Evolutionary conservation across 2,329 filamentous ascomycete genomes (phyloP), one percentile per base, ranked within the genome.

Genomic region (Piedraia hortae): DNA sequence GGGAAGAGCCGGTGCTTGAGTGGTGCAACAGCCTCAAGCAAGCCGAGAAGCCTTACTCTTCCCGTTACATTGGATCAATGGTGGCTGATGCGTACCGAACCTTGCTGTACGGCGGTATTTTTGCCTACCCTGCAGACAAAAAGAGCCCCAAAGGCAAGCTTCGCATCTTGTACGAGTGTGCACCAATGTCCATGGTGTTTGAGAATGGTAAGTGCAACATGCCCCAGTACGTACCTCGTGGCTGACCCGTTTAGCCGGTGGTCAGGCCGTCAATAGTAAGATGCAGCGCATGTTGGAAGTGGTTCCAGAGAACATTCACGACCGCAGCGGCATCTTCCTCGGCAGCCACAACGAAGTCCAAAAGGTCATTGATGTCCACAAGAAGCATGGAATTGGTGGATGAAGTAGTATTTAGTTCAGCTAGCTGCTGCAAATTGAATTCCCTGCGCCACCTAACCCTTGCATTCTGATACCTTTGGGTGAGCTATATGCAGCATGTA

Each of bases 141-240:
- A 93, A 97, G 67, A 89, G 72, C 42, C 77, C 80, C 32, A 97
- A 93, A 64, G 85, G 85, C 35, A 97, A 97, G 58, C 61, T 97
- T 34, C 63, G 85, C 33, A 97, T 97, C 34, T 47, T 97, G 37
- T 97, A 97, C 51, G 85, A 97, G 55, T 97, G 85, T 44, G 85
- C 85, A 8, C 85, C 85, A 17, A 97, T 97, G 85, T 85, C 85
- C 12, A 73, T 93, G 69, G 63, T 97, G 4, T 93, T 97, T 47
- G 85, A 97, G 52, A 91, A 97, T 50, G 85, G 74, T 82, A 48
- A 51, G 68, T 54, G 6, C 4, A 13, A n/a, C 5, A 10, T n/a
- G n/a, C 7, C 16, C n/a, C 13, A 5, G n/a, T 16, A 10, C 4
- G 24, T 18, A 11, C 17, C 16, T n/a, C n/a, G 10, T 22, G 2